A percentile compares a stretch with the other conserved stretches of the same genome.
Conservation (phyloP, 192 early-diverging fungal genomes). For the Umbelopsis isabellina region DNA sequence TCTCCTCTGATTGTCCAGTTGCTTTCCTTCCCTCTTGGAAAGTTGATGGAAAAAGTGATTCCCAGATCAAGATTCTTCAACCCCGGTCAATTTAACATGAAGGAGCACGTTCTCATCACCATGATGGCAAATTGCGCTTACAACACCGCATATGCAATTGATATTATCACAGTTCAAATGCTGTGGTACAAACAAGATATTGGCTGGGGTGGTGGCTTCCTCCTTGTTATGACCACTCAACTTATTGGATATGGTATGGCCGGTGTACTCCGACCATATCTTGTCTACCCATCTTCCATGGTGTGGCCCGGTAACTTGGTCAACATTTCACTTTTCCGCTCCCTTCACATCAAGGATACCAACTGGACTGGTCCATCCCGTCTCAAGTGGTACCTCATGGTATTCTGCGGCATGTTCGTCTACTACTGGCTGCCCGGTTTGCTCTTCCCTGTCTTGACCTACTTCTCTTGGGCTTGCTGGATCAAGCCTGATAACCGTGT, state of each 20-base stretch:
- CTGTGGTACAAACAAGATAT: slow-evolving; percentile 60
- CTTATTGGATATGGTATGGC: slow-evolving; percentile 59
- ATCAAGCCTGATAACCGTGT: slow-evolving; percentile 46
- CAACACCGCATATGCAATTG: slow-evolving; percentile 59
- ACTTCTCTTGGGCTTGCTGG: slow-evolving; percentile 59
- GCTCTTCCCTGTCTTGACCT: slow-evolving; percentile 52
- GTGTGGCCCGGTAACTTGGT: slow-evolving; percentile 85
- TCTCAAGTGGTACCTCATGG: slow-evolving; percentile 64
- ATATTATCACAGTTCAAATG: slow-evolving; percentile 58
- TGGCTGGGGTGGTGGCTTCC: slow-evolving; percentile 54
- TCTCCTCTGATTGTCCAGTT: slow-evolving; percentile 52
- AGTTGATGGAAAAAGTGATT: slow-evolving; percentile 44
- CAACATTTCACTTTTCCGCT: slow-evolving; percentile 75
- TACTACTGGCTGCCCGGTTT: slow-evolving; percentile 65
- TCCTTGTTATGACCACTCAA: slow-evolving; percentile 59
- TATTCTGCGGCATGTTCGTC: slow-evolving; percentile 50
- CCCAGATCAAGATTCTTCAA: slow-evolving; percentile 53
- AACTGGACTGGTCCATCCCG: slow-evolving; percentile 47
- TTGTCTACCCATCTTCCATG: slow-evolving; percentile 88
- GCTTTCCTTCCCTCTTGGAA: slow-evolving; percentile 54
- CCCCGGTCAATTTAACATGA: slow-evolving; percentile 67
- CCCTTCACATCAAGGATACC: slow-evolving; percentile 57
- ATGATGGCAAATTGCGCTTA: slow-evolving; percentile 54
- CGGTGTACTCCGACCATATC: slow-evolving; percentile 72
- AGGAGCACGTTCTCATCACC: slow-evolving; percentile 68